Percentiles rank a stretch among this genome's conserved stretches.
These are phyloP conservation scores for Sugiyamaella smithiae DNA, from an alignment of 805 yeast genomes.

Conservation along the genomic window DNA sequence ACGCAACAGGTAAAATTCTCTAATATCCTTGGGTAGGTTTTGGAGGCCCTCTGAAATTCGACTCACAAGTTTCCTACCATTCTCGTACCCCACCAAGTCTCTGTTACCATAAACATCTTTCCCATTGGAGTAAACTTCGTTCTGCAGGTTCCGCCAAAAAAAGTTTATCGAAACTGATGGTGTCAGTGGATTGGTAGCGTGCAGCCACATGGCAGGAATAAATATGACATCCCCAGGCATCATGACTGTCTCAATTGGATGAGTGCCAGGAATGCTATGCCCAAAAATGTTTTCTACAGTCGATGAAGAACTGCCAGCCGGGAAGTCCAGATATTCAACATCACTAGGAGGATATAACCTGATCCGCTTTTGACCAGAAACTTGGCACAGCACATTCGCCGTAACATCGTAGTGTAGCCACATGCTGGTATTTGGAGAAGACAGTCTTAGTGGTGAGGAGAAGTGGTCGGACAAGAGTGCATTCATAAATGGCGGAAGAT, in stretches of 20 bases:
- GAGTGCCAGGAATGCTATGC: conserved; percentile 15
- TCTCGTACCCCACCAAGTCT: conserved; percentile 36
- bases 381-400: conserved; percentile 37
- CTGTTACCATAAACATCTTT: conserved; percentile 39
- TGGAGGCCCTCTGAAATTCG: conserved; percentile 28
- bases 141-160: conserved; percentile 36
- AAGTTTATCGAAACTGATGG: conserved; percentile 36
- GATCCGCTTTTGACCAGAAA: conserved; percentile 34
- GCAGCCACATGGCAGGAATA: conserved; percentile 40
- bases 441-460: conserved; percentile 36
- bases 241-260: conserved; percentile 34
- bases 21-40: conserved; percentile 29
- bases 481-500: conserved; percentile 28
- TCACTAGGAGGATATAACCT: conserved; percentile 38
- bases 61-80: conserved; percentile 29
- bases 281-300: conserved; percentile 33
- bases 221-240: conserved; percentile 38
- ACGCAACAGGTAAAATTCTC: conserved; percentile 31
- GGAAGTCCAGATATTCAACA: conserved; percentile 30
- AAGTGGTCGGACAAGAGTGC: conserved; percentile 26
- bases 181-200: conserved; percentile 34
- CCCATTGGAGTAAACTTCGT: conserved; percentile 31
- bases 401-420: conserved; percentile 41
- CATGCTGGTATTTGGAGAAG: conserved; percentile 34
- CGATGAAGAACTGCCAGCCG: conserved; percentile 36